Base-by-base conservation (phyloP, 306 rosid species). In the Coriaria nepalensis region DNA sequence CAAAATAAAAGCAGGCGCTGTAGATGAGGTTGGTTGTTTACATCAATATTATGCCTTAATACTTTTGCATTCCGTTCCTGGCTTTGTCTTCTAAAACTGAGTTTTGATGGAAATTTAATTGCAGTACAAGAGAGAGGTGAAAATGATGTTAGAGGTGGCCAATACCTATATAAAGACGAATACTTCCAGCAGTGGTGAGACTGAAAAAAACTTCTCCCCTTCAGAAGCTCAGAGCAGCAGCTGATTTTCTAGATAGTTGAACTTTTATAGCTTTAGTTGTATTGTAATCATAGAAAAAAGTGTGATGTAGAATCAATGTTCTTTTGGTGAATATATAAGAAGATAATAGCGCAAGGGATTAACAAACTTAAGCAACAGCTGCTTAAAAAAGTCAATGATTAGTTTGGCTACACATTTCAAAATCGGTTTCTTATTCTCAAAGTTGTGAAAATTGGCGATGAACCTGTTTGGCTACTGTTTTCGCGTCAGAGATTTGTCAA, bases 91-190 rank as follows among this genome's bases (percentile, higher is more conserved):
- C 37, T 6, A 32, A 14, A 37, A 36, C 11, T 47, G 37, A 32
- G 10, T 45, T 12, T 10, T 8, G 40, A 12, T 33, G 8, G 35
- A 5, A 6, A 35, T 35, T 12, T 11, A 12, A 46, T 48, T 65
- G 55, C 57, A 90, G 97, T 90, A 81, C 86, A 90, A 90, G 75
- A 82, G 74, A 71, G 97, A 82, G 65, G 84, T 85, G 55, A 94
- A 79, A 13, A 45, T 69, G 53, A 90, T 79, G 83, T 53, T 84
- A 68, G 87, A 75, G 45, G 76, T 78, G 45, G 95, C 97, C 38
- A 80, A 73, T 42, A 73, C 78, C 8, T 69, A 62, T 59, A 47
- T 77, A 15, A 69, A 74, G 68, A 46, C 75, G 4, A 56, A 42
- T 51, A 14, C 68, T 66, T 51, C 69, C 43, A 49, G 36, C 6